Percentiles rank a stretch among this genome's conserved stretches.
phyloP scores from a whole-genome alignment of 2,329 filamentous ascomycete genomes.

The Penicillium brevicompactum region DNA sequence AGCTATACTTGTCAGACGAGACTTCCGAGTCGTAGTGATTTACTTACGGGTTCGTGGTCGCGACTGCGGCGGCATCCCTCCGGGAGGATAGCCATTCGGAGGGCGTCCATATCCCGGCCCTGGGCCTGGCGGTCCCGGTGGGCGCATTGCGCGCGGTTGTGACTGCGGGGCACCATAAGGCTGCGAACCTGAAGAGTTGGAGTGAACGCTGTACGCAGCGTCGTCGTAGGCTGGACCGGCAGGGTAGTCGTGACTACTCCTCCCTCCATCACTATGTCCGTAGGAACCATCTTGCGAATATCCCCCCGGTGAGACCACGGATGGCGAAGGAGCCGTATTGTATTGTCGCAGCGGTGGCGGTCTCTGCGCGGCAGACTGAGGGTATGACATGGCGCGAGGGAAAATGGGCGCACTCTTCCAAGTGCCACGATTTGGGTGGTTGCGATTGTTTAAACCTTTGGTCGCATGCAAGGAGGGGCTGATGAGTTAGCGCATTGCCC shows the following conservation, averaged over 20 bases:
- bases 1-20: conserved; percentile 14
- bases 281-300: conserved; percentile 31
- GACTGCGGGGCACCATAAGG: conserved; percentile 30
- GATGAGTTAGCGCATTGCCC: not conserved
- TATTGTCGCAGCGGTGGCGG: conserved; percentile 38
- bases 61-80: conserved; percentile 33
- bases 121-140: conserved; percentile 31
- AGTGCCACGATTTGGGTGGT: not conserved
- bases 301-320: conserved; percentile 25
- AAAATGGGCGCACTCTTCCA: not conserved
- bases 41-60: conserved; percentile 38
- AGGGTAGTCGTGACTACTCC: conserved; percentile 27
- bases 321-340: conserved; percentile 19
- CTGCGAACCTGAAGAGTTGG: conserved; percentile 27
- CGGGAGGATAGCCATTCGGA: conserved; percentile 27
- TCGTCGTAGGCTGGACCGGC: conserved; percentile 29
- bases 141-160: conserved; percentile 36
- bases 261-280: conserved; percentile 30
- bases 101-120: conserved; percentile 32
- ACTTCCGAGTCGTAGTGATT: not conserved
- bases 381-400: conserved; percentile 39
- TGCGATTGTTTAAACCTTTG: not conserved
- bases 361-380: conserved; percentile 32
- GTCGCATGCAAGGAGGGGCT: conserved; percentile 5
- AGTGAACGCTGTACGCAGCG: conserved; percentile 29